phyloP scores from a whole-genome alignment of 306 rosid genomes.

The Styphnolobium japonicum region DNA sequence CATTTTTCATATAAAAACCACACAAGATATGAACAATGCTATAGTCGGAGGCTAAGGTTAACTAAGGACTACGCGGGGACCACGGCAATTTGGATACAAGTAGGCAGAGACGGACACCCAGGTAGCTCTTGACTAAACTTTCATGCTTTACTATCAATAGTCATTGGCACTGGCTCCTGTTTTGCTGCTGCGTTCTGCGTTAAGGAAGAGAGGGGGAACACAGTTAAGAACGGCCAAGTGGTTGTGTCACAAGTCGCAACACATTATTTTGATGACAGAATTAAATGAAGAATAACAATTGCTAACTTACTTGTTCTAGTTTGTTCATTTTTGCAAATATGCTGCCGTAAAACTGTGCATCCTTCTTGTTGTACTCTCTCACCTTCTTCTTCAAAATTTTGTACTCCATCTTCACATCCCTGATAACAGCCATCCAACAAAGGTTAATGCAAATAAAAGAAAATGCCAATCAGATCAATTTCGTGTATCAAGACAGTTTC shows the following conservation, averaged over 20 bases:
- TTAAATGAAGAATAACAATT: too few relatives aligned
- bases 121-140: neutral
- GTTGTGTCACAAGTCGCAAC: neutral
- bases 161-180: constrained; percentile 56
- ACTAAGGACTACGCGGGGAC: neutral
- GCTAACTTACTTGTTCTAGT: constrained; percentile 34
- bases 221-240: neutral
- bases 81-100: neutral
- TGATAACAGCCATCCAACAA: constrained; percentile 16
- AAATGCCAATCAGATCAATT: neutral
- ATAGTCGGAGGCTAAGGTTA: too few relatives aligned
- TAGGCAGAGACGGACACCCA: neutral
- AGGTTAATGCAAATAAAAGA: neutral
- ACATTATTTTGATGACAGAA: too few relatives aligned
- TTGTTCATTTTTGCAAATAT: constrained; percentile 81
- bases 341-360: constrained; percentile 78
- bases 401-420: constrained; percentile 89
- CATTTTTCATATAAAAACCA: neutral
- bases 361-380: constrained; percentile 73
- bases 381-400: constrained; percentile 76
- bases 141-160: constrained; percentile 59
- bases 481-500: neutral
- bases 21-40: constrained; percentile 15
- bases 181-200: constrained; percentile 36
- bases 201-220: neutral